phyloP scores from a whole-genome alignment of 2,329 filamentous ascomycete species.

The Neophaeococcomyces aloes region DNA sequence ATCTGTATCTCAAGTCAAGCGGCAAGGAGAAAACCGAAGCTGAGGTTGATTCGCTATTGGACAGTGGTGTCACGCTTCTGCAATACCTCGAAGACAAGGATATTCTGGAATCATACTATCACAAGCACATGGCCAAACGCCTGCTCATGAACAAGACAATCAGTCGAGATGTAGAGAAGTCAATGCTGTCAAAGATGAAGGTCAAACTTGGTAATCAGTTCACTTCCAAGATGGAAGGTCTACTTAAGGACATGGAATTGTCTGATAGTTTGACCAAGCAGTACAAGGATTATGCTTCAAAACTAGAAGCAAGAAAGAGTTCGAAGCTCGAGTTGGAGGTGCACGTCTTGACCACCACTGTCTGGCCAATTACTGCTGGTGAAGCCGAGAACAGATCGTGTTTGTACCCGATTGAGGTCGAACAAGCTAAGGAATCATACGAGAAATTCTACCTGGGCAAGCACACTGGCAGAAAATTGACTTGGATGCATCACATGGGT shows the following conservation, averaged over 20 bases:
- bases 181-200: slow-evolving; percentile 96
- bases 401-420: slow-evolving; percentile 65
- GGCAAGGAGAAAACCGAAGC: slow-evolving; percentile 85
- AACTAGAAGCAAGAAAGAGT: slow-evolving; percentile 44
- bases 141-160: slow-evolving; percentile 81
- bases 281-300: slow-evolving; percentile 62
- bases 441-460: slow-evolving; percentile 79
- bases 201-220: slow-evolving; percentile 90
- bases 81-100: slow-evolving; percentile 88
- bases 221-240: slow-evolving; percentile 83
- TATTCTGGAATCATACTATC: slow-evolving; percentile 93
- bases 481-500: slow-evolving; percentile 68
- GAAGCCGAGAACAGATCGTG: slow-evolving; percentile 43
- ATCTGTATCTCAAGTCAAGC: slow-evolving; percentile 89
- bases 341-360: slow-evolving; percentile 81
- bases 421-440: slow-evolving; percentile 69
- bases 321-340: slow-evolving; percentile 69
- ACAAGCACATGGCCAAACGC: slow-evolving; percentile 84
- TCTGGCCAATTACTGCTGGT: slow-evolving; percentile 66
- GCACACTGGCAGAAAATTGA: slow-evolving; percentile 77
- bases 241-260: slow-evolving; percentile 93
- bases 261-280: slow-evolving; percentile 70
- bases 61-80: slow-evolving; percentile 80
- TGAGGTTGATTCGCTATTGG: slow-evolving; percentile 72
- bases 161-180: slow-evolving; percentile 83